Evolutionary conservation across 495 filamentous ascomycete species (phyloP).

Genomic region (Evernia prunastri): DNA sequence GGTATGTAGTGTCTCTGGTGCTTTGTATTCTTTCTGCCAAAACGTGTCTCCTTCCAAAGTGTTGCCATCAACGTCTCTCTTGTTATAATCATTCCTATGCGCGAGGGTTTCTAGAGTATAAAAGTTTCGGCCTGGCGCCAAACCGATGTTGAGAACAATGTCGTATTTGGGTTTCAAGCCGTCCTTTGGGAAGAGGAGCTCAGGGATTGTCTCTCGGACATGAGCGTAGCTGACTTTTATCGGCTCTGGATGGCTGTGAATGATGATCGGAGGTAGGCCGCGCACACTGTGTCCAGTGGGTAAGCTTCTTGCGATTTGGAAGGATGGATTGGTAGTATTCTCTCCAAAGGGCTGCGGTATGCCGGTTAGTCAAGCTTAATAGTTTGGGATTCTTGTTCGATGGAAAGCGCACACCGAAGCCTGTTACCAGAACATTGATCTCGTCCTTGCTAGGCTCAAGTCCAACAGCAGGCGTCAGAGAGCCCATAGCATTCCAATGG

Average conservation of each 20-base stretch:
- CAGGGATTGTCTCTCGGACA: constrained; percentile 57
- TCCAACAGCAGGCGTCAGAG: constrained; percentile 7
- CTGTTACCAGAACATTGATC: constrained; percentile 63
- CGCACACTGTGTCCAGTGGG: constrained; percentile 32
- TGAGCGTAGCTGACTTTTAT: constrained; percentile 62
- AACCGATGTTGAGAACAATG: constrained; percentile 70
- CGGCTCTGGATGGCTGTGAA: constrained; percentile 58
- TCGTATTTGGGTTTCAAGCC: constrained; percentile 44
- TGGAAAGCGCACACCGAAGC: constrained; percentile 57
- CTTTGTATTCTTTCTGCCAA: constrained; percentile 41
- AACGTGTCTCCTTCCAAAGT: constrained; percentile 44
- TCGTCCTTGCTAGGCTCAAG: constrained; percentile 34
- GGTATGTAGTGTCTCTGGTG: constrained; percentile 37
- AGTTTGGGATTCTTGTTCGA: constrained; percentile 2
- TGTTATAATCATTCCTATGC: constrained; percentile 68
- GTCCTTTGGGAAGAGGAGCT: constrained; percentile 35
- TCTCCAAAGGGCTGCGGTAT: constrained; percentile 56
- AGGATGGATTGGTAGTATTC: constrained; percentile 64
- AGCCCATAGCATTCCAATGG: constrained; percentile 20
- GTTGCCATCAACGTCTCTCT: constrained; percentile 60
- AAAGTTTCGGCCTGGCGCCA: constrained; percentile 61
- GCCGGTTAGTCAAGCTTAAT: constrained; percentile 16
- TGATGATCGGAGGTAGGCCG: constrained; percentile 48
- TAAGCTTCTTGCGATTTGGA: constrained; percentile 54
- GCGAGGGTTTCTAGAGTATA: constrained; percentile 66